Base-by-base conservation (phyloP, 305 asterid genomes). In the Nicotiana rustica region DNA sequence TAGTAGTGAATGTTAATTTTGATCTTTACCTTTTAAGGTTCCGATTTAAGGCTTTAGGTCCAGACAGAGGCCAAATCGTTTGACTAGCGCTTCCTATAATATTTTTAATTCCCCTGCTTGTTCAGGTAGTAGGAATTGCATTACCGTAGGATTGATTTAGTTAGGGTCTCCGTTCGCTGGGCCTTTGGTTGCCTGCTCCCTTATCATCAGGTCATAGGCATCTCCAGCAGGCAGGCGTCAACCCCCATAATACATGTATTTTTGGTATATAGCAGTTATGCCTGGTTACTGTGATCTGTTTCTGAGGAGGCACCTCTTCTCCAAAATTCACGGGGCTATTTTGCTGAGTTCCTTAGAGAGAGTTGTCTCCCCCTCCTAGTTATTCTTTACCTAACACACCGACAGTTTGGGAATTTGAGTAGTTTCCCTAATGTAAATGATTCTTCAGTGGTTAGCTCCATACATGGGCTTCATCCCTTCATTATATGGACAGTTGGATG, bases 201-300 rank as follows among this genome's bases (percentile, higher is more conserved):
- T 3, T 69, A 52, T 69, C 79, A 69, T 69, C 19, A 81, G n/a
- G 35, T 69, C 84, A 44, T 44, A 44, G 52, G 52, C 52, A 44
- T 1, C 13, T 44, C 52, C 52, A 44, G 52, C 13, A 44, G 52
- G 52, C 52, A 9, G 52, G 52, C 13, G 3, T 44, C 52, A 44
- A 44, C 52, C 52, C 49, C 10, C 52, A 44, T 9, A 44, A 44
- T 44, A 44, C 52, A 44, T 44, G 78, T 47, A 71, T 21, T 6
- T 71, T 44, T 71, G 18, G 38, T 71, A 47, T 47, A 47, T 9
- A 47, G 35, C 49, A 71, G 38, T 71, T n/a, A 2, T 21, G 61
- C 10, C 7, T 21, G 38, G 61, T 44, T 33, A 47, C 18, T 70
- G 18, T 44, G 61, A 71, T 44, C 8, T 47, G 38, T 6, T 19